Evolutionary conservation across 31 red algal species (phyloP).

Genomic region (Asparagopsis taxiformis): DNA sequence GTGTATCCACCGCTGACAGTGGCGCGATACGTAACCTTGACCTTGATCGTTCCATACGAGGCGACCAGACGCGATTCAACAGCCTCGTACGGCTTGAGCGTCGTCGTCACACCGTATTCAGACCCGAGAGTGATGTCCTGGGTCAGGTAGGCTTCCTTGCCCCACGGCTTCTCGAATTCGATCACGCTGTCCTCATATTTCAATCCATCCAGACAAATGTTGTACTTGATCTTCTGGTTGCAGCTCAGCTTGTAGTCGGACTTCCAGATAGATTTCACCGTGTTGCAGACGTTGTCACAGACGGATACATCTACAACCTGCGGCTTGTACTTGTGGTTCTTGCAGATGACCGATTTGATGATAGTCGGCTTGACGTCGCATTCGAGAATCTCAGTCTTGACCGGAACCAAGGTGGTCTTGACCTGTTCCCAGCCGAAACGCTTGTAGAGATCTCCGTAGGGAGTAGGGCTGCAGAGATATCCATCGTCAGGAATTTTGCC

Average conservation of each 20-base stretch:
- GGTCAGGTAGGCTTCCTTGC: not conserved
- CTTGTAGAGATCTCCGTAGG: not conserved
- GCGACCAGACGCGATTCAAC: not conserved
- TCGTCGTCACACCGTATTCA: not conserved
- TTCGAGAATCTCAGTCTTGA: not conserved
- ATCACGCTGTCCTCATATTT: not conserved
- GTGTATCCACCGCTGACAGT: not conserved
- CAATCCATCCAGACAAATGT: not conserved
- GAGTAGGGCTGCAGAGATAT: not conserved
- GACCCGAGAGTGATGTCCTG: not conserved
- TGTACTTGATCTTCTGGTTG: not conserved
- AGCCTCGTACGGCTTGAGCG: not conserved
- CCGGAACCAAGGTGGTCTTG: not conserved
- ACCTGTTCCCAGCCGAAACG: slow-evolving; percentile 1
- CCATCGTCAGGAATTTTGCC: not conserved
- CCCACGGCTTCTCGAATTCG: not conserved
- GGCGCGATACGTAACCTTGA: not conserved
- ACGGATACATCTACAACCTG: not conserved
- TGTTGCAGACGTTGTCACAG: not conserved
- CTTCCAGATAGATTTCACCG: not conserved
- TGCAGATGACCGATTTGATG: not conserved
- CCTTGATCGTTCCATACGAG: not conserved
- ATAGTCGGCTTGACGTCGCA: not conserved
- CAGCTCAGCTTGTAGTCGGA: slow-evolving; percentile 1
- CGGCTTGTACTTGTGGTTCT: slow-evolving; percentile 1